Evolutionary conservation across 768 basidiomycete species (phyloP).

Genomic region (Boletus vinaceobasis): DNA sequence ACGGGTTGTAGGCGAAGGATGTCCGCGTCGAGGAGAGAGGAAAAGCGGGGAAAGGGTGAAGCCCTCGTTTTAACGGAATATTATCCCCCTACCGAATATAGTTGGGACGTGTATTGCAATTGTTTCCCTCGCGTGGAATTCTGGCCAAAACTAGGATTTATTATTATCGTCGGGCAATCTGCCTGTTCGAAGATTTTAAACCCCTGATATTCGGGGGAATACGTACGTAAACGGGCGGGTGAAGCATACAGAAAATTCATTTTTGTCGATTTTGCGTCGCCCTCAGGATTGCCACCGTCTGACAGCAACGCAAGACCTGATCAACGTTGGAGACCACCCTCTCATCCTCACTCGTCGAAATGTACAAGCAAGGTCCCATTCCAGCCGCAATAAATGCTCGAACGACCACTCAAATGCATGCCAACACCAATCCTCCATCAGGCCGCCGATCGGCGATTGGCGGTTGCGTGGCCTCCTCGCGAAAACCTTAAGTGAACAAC

Average conservation of each 20-base stretch:
- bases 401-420: slow-evolving; percentile 1
- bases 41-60: slow-evolving; percentile 64
- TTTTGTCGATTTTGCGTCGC: slow-evolving; percentile 27
- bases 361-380: background rate
- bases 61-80: slow-evolving; percentile 74
- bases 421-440: slow-evolving; percentile 4
- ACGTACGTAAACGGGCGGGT: slow-evolving; percentile 54
- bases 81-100: slow-evolving; percentile 68
- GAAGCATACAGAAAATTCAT: slow-evolving; percentile 35
- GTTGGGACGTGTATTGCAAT: slow-evolving; percentile 56
- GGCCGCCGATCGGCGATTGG: slow-evolving; percentile 31
- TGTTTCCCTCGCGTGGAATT: slow-evolving; percentile 69
- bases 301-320: slow-evolving; percentile 13
- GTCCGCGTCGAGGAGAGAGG: slow-evolving; percentile 41
- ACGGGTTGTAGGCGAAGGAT: slow-evolving; percentile 20
- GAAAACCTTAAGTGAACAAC: slow-evolving; percentile 10
- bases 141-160: slow-evolving; percentile 52
- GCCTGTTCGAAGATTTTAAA: slow-evolving; percentile 46
- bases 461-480: slow-evolving; percentile 26
- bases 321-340: slow-evolving; percentile 7
- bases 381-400: slow-evolving; percentile 1
- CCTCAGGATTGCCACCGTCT: slow-evolving; percentile 25
- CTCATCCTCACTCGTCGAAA: background rate
- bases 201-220: slow-evolving; percentile 57
- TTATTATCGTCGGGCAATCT: slow-evolving; percentile 56